Evolutionary conservation across 257 asterid genomes (phyloP).

Genomic region (Scutellaria baicalensis): DNA sequence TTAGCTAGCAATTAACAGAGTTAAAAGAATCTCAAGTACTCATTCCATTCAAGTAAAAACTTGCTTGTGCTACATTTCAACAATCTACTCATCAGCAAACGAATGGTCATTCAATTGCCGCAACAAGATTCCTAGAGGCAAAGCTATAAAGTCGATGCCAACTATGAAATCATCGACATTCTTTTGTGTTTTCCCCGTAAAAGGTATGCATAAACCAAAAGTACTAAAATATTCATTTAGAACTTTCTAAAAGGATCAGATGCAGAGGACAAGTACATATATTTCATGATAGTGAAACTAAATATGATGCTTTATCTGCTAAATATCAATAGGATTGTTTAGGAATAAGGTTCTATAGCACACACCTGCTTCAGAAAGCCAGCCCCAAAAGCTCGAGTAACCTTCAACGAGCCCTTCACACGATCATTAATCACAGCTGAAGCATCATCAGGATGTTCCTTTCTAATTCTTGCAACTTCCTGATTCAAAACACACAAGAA

Average conservation of each 20-base stretch:
- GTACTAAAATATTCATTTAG: constrained; percentile 13
- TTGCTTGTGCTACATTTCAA: background rate
- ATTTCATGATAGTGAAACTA: constrained; percentile 17
- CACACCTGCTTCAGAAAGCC: constrained; percentile 96
- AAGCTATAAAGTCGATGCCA: constrained; percentile 12
- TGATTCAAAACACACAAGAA: constrained; percentile 18
- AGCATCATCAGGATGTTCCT: constrained; percentile 81
- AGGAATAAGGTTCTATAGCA: constrained; percentile 39
- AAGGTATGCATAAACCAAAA: constrained; percentile 15
- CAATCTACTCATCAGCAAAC: constrained; percentile 3
- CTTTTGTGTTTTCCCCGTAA: constrained; percentile 4
- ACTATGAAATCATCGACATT: constrained; percentile 5
- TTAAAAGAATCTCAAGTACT: background rate
- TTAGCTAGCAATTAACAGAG: background rate
- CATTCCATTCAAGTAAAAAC: background rate
- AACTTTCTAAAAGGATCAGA: constrained; percentile 24
- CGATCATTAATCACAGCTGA: constrained; percentile 70
- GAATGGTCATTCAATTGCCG: constrained; percentile 19
- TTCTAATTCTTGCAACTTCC: constrained; percentile 72
- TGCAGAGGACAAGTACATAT: constrained; percentile 13
- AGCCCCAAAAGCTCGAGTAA: constrained; percentile 98
- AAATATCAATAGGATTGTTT: background rate
- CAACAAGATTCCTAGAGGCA: constrained; percentile 21
- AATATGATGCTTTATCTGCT: constrained; percentile 23
- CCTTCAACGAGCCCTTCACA: constrained; percentile 91